phyloP scores from a whole-genome alignment of 1,284 basidiomycete genomes.

The Apiotrichum laibachii region DNA sequence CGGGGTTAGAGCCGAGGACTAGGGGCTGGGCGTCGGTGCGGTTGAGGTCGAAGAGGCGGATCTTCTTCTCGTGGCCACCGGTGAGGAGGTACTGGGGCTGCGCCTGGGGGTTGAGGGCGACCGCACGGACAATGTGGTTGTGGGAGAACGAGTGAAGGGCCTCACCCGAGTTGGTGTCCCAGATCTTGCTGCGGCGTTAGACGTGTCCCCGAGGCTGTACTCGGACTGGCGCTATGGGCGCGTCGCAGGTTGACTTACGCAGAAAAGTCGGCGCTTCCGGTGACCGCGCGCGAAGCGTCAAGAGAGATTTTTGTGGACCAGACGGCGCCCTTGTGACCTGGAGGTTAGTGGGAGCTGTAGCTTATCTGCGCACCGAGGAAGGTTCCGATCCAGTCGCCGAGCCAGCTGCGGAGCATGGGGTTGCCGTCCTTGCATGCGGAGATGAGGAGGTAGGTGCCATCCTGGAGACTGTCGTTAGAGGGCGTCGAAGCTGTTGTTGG shows the following conservation, averaged over 20 bases:
- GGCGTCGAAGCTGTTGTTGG: slow-evolving; percentile 1
- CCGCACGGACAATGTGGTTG: slow-evolving; percentile 95
- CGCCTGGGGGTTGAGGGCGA: slow-evolving; percentile 62
- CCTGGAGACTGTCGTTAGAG: slow-evolving; percentile 55
- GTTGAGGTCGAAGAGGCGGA: slow-evolving; percentile 86
- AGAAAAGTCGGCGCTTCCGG: slow-evolving; percentile 95
- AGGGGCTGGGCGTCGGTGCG: slow-evolving; percentile 80
- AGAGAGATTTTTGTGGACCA: slow-evolving; percentile 94
- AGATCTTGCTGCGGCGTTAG: slow-evolving; percentile 70
- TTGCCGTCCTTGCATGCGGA: slow-evolving; percentile 96
- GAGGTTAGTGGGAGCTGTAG: not conserved
- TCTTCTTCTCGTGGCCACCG: slow-evolving; percentile 96
- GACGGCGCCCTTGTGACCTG: slow-evolving; percentile 93
- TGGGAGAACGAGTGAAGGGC: slow-evolving; percentile 90
- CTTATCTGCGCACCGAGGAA: slow-evolving; percentile 64
- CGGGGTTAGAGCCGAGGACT: slow-evolving; percentile 62
- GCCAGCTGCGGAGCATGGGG: slow-evolving; percentile 93
- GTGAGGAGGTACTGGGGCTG: slow-evolving; percentile 51
- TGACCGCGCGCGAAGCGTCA: slow-evolving; percentile 80
- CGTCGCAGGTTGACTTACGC: slow-evolving; percentile 61
- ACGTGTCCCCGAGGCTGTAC: no score
- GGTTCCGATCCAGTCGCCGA: slow-evolving; percentile 98
- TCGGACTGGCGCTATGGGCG: not conserved
- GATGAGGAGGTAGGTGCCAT: slow-evolving; percentile 79
- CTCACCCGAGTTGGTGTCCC: slow-evolving; percentile 91